Conservation (phyloP, 2,329 filamentous ascomycete genomes). For the Neoascochyta sp. region DNA sequence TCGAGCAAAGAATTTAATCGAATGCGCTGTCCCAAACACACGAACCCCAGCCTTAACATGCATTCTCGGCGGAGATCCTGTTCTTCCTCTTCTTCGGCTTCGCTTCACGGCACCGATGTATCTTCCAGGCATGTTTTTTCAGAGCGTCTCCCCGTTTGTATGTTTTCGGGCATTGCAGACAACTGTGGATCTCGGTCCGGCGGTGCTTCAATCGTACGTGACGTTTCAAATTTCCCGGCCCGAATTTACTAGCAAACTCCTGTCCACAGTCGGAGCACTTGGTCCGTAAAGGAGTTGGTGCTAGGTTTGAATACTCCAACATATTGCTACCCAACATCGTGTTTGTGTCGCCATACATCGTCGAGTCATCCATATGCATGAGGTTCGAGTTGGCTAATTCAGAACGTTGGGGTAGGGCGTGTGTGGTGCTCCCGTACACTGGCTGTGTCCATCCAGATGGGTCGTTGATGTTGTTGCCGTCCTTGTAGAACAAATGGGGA, state of each 20-base stretch:
- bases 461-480: too few relatives aligned
- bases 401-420: background rate
- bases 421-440: too few relatives aligned
- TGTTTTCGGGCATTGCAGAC: conserved; percentile 1
- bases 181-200: conserved; percentile 2
- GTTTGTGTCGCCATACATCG: conserved; percentile 1
- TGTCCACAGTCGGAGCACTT: conserved; percentile 2
- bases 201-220: conserved; percentile 1
- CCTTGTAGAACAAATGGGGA: too few relatives aligned
- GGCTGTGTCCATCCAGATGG: too few relatives aligned
- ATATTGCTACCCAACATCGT: background rate
- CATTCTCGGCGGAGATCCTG: too few relatives aligned
- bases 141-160: conserved; percentile 12
- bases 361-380: background rate
- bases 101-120: conserved; percentile 3
- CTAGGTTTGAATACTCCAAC: too few relatives aligned
- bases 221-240: conserved; percentile 2
- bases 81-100: conserved; percentile 6
- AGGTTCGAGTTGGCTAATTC: background rate
- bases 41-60: too few relatives aligned
- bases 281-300: too few relatives aligned
- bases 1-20: too few relatives aligned
- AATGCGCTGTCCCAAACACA: too few relatives aligned
- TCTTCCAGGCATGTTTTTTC: conserved; percentile 10
- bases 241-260: conserved; percentile 4